Conservation (phyloP, 2,329 filamentous ascomycete species). For the Calonectria pteridis region DNA sequence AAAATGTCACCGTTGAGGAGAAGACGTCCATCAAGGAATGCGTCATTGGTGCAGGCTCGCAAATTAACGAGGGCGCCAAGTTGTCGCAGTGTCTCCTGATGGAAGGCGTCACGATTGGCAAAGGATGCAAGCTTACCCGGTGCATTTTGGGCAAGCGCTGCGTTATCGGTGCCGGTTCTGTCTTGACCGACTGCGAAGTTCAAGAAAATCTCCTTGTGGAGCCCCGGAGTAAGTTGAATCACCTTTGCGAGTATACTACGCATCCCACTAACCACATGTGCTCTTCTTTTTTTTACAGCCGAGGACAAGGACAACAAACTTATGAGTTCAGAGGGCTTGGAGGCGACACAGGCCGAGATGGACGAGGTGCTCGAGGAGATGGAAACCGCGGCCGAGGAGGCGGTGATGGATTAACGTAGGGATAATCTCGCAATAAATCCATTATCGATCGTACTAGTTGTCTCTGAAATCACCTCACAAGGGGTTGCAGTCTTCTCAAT, state of each 20-base stretch:
- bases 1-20: slow-evolving; percentile 90
- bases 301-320: slow-evolving; percentile 77
- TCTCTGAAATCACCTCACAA: slow-evolving; percentile 1
- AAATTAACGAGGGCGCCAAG: slow-evolving; percentile 87
- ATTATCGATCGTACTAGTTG: not conserved
- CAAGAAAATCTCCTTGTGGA: slow-evolving; percentile 91
- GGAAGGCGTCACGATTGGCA: slow-evolving; percentile 89
- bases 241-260: not conserved
- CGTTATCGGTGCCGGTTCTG: slow-evolving; percentile 83
- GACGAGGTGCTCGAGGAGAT: slow-evolving; percentile 63
- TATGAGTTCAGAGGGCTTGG: slow-evolving; percentile 75
- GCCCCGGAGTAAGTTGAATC: slow-evolving; percentile 71
- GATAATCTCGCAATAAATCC: not conserved
- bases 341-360: slow-evolving; percentile 73
- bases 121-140: slow-evolving; percentile 85
- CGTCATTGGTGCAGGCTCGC: slow-evolving; percentile 88
- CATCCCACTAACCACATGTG: slow-evolving; percentile 28
- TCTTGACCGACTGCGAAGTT: slow-evolving; percentile 91
- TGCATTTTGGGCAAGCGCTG: slow-evolving; percentile 88
- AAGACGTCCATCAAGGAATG: slow-evolving; percentile 93
- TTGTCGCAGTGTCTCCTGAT: slow-evolving; percentile 91
- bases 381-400: slow-evolving; percentile 48
- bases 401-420: slow-evolving; percentile 39
- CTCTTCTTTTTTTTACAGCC: slow-evolving; percentile 56
- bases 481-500: slow-evolving; percentile 7